Evolutionary conservation across 139 green algal genomes (phyloP), one percentile per base, ranked within the genome.

Genomic region (Closterium sp.): DNA sequence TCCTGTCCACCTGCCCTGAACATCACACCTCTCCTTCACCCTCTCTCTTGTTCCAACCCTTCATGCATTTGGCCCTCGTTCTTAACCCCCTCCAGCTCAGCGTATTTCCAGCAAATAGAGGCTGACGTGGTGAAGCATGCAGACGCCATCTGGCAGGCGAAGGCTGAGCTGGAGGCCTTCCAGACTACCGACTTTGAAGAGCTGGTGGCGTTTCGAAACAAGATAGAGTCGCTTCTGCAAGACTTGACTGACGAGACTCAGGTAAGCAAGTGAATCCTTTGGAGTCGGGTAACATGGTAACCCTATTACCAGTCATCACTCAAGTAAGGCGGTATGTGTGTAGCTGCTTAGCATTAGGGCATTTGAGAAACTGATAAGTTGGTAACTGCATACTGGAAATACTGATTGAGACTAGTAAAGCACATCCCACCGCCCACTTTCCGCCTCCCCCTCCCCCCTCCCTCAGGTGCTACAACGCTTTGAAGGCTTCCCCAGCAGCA

Each of bases 401-500:
- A n/a, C n/a, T n/a, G n/a, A n/a, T n/a, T n/a, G n/a, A n/a, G n/a
- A n/a, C 42, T 2, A 38, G 32, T 38, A 38, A 38, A 38, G 32
- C 32, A 38, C 32, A 3, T 38, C 38, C 0, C 38, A 79, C 17
- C 62, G 7, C 13, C 21, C 29, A 21, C 29, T 31, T 89, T 19
- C 13, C 13, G n/a, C 30, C 24, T 42, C 24, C 38, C n/a, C 11
- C 17, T 70, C 42, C 5, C 28, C 9, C 13, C 62, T 6, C 62
- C 19, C 19, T 79, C 88, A 91, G 88, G 89, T 88, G 29, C 89
- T 92, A 28, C 21, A 70, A 17, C 28, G 31, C 9, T 92, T 88
- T 45, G 70, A 87, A 30, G 88, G 88, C 27, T 92, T 92, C 89
- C 89, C 89, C n/a, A 92, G 89, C 89, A 87, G 34, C n/a, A 92